phyloP scores from a whole-genome alignment of 352 stramenopile genomes.

The Globisporangium perplexum region DNA sequence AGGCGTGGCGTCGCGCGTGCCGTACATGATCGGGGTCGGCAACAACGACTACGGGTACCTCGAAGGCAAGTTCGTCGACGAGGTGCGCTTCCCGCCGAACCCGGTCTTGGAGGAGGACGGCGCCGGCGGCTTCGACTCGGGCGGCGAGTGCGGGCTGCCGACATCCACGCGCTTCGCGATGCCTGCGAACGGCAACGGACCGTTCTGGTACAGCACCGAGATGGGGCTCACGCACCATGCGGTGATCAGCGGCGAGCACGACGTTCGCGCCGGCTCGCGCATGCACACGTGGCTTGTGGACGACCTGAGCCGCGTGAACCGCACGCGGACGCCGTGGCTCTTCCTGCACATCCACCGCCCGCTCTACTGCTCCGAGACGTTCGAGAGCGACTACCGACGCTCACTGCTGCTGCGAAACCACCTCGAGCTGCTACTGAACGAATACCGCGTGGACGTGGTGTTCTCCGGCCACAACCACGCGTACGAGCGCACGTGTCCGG shows the following conservation, averaged over 20 bases:
- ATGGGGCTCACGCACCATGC: constrained; percentile 45
- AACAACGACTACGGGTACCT: constrained; percentile 52
- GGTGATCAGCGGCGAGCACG: constrained; percentile 49
- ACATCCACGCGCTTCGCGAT: constrained; percentile 71
- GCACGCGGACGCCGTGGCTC: constrained; percentile 49
- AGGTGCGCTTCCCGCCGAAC: constrained; percentile 21
- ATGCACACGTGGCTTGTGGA: constrained; percentile 47
- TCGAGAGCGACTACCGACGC: constrained; percentile 28
- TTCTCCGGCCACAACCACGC: constrained; percentile 56
- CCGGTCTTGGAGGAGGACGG: constrained; percentile 25
- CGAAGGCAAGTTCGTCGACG: constrained; percentile 25
- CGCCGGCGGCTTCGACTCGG: constrained; percentile 40
- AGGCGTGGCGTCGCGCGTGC: constrained; percentile 57
- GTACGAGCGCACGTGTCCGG: constrained; percentile 56
- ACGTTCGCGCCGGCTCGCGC: constrained; percentile 33
- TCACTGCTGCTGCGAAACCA: constrained; percentile 34
- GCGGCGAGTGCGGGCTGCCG: constrained; percentile 86
- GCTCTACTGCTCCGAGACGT: constrained; percentile 50
- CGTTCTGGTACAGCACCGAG: constrained; percentile 64
- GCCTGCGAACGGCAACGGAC: constrained; percentile 44
- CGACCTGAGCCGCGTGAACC: constrained; percentile 44
- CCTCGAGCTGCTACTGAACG: constrained; percentile 37
- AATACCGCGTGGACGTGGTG: constrained; percentile 52
- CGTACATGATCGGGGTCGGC: constrained; percentile 69
- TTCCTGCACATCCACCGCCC: constrained; percentile 57